A percentile compares a stretch with the other conserved stretches of the same genome.
Conservation (phyloP, 306 rosid genomes). For the Cotoneaster glaucophyllus region DNA sequence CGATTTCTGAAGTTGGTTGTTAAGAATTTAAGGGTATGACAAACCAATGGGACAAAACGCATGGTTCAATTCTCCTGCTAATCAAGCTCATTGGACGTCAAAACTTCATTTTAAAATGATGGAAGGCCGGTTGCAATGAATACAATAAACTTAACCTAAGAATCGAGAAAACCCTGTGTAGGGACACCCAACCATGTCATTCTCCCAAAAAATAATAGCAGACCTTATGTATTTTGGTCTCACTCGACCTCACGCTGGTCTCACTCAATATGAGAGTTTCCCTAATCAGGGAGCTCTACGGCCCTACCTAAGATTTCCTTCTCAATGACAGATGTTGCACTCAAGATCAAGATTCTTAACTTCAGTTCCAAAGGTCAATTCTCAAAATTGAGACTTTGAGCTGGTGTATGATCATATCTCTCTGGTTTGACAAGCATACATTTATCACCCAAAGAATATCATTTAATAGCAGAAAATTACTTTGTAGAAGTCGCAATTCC, state of each 20-base stretch:
- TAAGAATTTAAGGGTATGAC: background rate
- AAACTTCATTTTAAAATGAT: background rate
- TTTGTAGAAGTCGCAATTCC: background rate
- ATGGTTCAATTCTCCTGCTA: background rate
- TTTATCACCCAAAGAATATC: background rate
- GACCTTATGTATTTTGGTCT: background rate
- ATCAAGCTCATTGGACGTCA: background rate
- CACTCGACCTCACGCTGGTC: background rate
- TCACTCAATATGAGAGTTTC: background rate
- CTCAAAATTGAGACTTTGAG: background rate
- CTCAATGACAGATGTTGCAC: background rate
- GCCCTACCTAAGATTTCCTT: background rate
- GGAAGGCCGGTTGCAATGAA: background rate
- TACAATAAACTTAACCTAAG: background rate
- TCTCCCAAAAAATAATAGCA: no score
- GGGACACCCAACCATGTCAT: background rate
- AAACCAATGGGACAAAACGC: background rate
- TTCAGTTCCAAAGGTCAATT: background rate
- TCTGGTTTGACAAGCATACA: background rate
- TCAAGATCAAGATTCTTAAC: background rate
- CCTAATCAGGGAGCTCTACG: background rate
- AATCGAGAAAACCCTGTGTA: background rate
- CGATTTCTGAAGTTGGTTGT: background rate
- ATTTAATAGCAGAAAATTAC: background rate
- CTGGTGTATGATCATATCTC: conserved; percentile 5